phyloP scores from a whole-genome alignment of 208 protist genomes.

The Perkinsela sp. region DNA sequence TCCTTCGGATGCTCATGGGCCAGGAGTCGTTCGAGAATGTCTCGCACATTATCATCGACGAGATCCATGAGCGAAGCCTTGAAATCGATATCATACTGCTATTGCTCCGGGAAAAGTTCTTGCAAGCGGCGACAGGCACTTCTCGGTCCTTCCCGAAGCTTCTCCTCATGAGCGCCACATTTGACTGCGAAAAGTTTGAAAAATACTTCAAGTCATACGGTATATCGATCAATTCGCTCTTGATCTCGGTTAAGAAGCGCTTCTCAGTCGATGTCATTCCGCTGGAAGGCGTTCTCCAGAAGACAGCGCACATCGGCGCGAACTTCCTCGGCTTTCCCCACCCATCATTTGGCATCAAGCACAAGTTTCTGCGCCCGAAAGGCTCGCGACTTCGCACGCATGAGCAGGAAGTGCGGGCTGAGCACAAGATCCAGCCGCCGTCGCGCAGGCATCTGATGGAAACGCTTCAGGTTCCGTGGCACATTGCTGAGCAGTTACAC shows the following conservation, averaged over 20 bases:
- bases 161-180: constrained; percentile 76
- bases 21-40: constrained; percentile 52
- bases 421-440: constrained; percentile 9
- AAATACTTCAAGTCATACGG: constrained; percentile 35
- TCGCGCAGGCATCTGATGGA: neutral
- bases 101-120: constrained; percentile 52
- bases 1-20: constrained; percentile 53
- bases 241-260: neutral
- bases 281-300: neutral
- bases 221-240: neutral
- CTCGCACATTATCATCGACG: constrained; percentile 74
- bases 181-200: constrained; percentile 71
- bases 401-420: constrained; percentile 16
- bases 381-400: neutral
- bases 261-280: neutral
- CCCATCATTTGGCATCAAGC: neutral
- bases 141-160: constrained; percentile 27
- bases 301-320: neutral
- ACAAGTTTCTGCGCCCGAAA: neutral
- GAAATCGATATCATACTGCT: constrained; percentile 78
- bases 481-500: neutral
- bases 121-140: constrained; percentile 16
- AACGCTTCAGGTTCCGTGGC: neutral
- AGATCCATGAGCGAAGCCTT: constrained; percentile 85
- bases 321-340: neutral